Evolutionary conservation across 306 rosid species (phyloP), one percentile per base, ranked within the genome.

Genomic region (Pyrus bretschneideri): DNA sequence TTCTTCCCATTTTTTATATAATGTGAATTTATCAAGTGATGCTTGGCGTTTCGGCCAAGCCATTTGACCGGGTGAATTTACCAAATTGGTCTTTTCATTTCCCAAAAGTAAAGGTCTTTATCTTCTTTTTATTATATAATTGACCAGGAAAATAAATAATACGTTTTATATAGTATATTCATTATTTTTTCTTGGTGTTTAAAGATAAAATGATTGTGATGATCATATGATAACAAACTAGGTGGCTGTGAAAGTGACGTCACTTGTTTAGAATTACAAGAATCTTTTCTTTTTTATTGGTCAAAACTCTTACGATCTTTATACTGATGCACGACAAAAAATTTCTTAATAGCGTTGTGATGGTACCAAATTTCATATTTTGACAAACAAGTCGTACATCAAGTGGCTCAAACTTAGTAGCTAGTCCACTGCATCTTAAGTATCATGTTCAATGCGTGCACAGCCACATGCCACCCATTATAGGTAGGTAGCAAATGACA

Each of bases 31-130:
- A 44, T 73, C 60, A 27, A 29, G 31, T 18, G 14, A 42, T 29
- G 33, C 70, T 74, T 74, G 67, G 70, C 69, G 69, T 74, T 74
- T 74, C 46, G 60, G 60, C 60, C 60, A 29, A 74, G 70, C 78
- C 21, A 11, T 40, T 42, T 42, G 45, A 42, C 54, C 12, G 6
- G 33, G 13, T 42, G n/a, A 44, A 61, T 25, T 73, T 65, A 42
- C 77, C 25, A 6, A 9, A 59, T 42, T 44, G 30, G 52, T 42
- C 77, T 25, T 25, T 59, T 40, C 68, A 4, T 72, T 38, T 18
- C 22, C 76, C 11, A 9, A 73, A 73, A 73, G 76, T 10, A 73
- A 58, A 22, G 67, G 3, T 4, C 18, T 2, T 54, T 21, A 3
- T 13, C 2, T 35, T 35, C 9, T 6, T 10, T 30, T 54, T 30